Base-by-base conservation (phyloP, 768 basidiomycete species). In the Porpolomopsis calyptriformis region DNA sequence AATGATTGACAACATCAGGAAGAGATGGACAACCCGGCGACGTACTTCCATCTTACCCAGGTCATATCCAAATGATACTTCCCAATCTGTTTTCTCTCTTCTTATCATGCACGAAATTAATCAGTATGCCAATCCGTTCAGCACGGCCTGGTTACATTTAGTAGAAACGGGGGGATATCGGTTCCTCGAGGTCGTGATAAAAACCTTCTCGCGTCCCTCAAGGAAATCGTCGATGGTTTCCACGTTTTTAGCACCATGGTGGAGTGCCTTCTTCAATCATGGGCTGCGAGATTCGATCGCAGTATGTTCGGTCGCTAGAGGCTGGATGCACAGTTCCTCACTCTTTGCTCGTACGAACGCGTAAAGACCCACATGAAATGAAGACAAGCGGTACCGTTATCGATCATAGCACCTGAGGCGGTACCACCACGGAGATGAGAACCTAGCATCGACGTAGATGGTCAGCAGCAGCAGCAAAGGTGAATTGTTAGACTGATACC, bases 111-210 rank as follows among this genome's bases (percentile, higher is more conserved):
- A 97, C 93, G 58, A 99, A 98, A 63, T 96, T 96, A 59, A 99
- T 88, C 26, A 92, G 91, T 45, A 97, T 87, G 46, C 96, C 96
- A 61, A 99, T 98, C 36, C 96, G 86, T 48, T 96, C 96, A 39
- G 96, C 98, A 45, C 96, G 88, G 40, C 94, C 93, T 97, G 53
- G 3, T 45, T 33, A 16, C 18, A 36, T 33, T n/a, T 16, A 24
- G 37, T n/a, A 10, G 48, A 18, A 48, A 23, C 24, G 25, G 18
- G 35, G 14, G 73, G 57, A 99, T 96, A 57, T 99, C 96, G 67
- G 98, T 98, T 34, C 96, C 96, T 14, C 96, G 82, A 1, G 31
- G 96, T 99, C 43, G 96, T 98, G 60, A 99, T 99, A 53, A 99
- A 68, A 41, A 77, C 75, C 64, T 99, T 99, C 61, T 91, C 91